Evolutionary conservation across 2,329 filamentous ascomycete species (phyloP), one percentile per base, ranked within the genome.

Genomic region (Claviceps pazoutovae): DNA sequence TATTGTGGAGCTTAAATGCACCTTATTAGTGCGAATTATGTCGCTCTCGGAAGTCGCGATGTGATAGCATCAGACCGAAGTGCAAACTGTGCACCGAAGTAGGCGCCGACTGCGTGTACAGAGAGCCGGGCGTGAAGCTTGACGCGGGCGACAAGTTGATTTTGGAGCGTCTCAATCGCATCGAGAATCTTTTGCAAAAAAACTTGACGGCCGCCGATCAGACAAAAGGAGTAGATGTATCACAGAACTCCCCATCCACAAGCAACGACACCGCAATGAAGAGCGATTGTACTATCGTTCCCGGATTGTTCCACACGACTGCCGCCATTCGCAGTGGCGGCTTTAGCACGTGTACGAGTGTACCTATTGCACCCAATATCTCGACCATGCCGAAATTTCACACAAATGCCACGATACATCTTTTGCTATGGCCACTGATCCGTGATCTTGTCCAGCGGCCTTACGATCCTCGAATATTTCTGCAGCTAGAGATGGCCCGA

Each of bases 121-220:
- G 87, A 56, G 87, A 93, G 64, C 87, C 87, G 6, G 86, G 86
- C 2, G 87, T 91, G 71, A 93, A 93, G 68, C 78, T 93, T 9
- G 87, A 93, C 64, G 86, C 86, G 38, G 87, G 87, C 57, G 87
- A 91, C 71, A 91, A 90, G 69, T 73, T 93, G 52, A 93, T 93
- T 55, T 71, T 93, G 39, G 87, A 91, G 63, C 83, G 84, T 52
- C 73, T 93, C 38, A 80, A 77, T 30, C 26, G 26, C 26, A 30
- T 30, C 26, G 26, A 30, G 8, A 30, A 30, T 9, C 8, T 30
- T 30, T 30, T 30, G 26, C 26, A 30, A 8, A 30, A 30, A 30
- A 30, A 11, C 26, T 30, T 30, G 3, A 30, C 26, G 9, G 8
- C 26, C 26, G 26, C 1, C 26, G 8, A 30, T 59, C 68, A 73